Percentiles rank a stretch among this genome's conserved stretches.
phyloP scores from a whole-genome alignment of 768 basidiomycete species.

The Trametes punicea region DNA sequence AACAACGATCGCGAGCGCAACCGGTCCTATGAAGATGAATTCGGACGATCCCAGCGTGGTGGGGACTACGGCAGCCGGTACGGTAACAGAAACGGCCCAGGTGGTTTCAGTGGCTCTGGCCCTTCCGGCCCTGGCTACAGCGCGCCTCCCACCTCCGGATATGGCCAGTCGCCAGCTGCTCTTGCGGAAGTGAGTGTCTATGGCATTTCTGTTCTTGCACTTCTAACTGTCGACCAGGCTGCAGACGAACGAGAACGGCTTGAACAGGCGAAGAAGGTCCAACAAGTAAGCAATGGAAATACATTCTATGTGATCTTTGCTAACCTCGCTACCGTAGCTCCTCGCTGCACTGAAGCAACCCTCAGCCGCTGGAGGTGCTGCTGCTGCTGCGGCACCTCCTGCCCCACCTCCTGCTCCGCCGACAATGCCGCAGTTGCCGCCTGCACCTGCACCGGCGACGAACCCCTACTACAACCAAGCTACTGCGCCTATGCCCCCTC shows the following conservation, averaged over 20 bases:
- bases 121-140: conserved; percentile 24
- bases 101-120: conserved; percentile 30
- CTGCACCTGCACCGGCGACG: conserved; percentile 15
- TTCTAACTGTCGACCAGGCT: conserved; percentile 33
- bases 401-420: conserved; percentile 26
- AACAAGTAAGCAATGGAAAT: conserved; percentile 56
- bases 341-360: conserved; percentile 80
- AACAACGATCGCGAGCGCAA: conserved; percentile 25
- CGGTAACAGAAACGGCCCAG: conserved; percentile 27
- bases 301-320: not conserved
- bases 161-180: conserved; percentile 32
- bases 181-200: conserved; percentile 31
- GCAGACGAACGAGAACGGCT: conserved; percentile 64
- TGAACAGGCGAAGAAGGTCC: conserved; percentile 84
- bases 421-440: conserved; percentile 24
- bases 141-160: conserved; percentile 17
- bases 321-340: conserved; percentile 36
- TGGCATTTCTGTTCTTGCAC: not conserved
- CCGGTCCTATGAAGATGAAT: conserved; percentile 23
- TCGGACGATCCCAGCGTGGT: conserved; percentile 23
- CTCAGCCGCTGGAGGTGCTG: conserved; percentile 32
- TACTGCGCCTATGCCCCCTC: conserved; percentile 20
- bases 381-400: conserved; percentile 36
- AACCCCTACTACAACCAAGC: conserved; percentile 15
- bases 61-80: conserved; percentile 27